These are phyloP conservation scores for Raphanus hybrid DNA, from an alignment of 441 rosid species.

Conservation along the genomic window DNA sequence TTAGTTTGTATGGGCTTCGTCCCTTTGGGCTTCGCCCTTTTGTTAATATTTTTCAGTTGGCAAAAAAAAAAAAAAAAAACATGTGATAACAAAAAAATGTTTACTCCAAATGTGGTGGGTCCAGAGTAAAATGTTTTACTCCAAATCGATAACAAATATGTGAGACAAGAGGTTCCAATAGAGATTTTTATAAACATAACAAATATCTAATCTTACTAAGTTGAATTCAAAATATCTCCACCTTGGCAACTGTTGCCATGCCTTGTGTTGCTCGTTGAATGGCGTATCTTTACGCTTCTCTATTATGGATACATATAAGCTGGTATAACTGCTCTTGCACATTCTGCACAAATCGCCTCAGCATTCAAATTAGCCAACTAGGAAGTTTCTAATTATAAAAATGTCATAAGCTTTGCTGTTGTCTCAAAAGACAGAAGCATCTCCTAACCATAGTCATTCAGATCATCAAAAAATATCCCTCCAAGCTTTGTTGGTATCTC, in stretches of 20 bases:
- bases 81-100: no score
- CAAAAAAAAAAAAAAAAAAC: no score
- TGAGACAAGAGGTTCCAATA: no score
- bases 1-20: no score
- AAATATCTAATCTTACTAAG: constrained; percentile 58
- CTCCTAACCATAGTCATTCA: constrained; percentile 58
- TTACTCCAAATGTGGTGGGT: no score
- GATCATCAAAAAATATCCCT: constrained; percentile 92
- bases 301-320: constrained; percentile 81
- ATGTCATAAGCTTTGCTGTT: neutral
- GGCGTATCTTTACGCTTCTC: constrained; percentile 79
- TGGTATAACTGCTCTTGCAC: constrained; percentile 86
- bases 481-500: constrained; percentile 69
- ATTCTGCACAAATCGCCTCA: constrained; percentile 54
- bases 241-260: constrained; percentile 89
- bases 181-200: neutral
- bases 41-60: no score
- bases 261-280: constrained; percentile 75
- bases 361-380: neutral
- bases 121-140: no score
- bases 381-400: neutral
- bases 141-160: no score
- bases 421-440: no score
- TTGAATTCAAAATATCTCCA: constrained; percentile 94
- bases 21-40: no score